Base-by-base conservation (phyloP, 768 basidiomycete species). In the Boletellus sp. region DNA sequence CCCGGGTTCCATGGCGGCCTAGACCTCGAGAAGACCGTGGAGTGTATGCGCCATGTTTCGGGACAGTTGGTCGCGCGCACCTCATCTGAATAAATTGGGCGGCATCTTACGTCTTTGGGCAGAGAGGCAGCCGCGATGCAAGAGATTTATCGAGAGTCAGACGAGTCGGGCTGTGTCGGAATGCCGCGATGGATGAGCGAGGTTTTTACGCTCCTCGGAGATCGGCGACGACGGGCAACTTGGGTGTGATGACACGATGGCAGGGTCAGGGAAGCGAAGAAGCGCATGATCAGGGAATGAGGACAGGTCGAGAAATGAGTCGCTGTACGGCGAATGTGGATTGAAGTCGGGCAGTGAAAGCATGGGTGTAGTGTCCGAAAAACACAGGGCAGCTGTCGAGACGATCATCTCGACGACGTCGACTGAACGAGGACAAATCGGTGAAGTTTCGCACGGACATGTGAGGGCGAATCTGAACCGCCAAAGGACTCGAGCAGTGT, bases 201-300 rank as follows among this genome's bases (percentile, higher is more conserved):
- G 16, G 51, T 49, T 48, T 60, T 64, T 64, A 62, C 58, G 51
- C 61, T 42, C 17, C 19, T 19, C 45, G 12, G 44, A 8, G 28
- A 42, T 42, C 40, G 33, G 23, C 36, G 13, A 28, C 20, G 20
- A 39, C 36, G 19, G 15, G 9, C 17, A 10, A 11, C 28, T 10
- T 8, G 28, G 11, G 28, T 11, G 28, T 10, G 28, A 8, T 12
- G 13, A 15, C 13, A 23, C 10, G 43, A 48, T 54, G 35, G 45
- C 45, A 44, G 37, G 24, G 32, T 61, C 57, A 49, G 61, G 57
- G 57, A 62, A 32, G 39, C 13, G 28, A 60, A 53, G 61, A 63
- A 63, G 60, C 9, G 22, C 20, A 42, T 28, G n/a, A 26, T 42
- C 33, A 35, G 31, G 41, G 39, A 16, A 41, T 20, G 42, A 43